These are phyloP conservation scores for Thermothelomyces thermophilus DNA, from an alignment of 2,329 filamentous ascomycete species.

Conservation along the genomic window DNA sequence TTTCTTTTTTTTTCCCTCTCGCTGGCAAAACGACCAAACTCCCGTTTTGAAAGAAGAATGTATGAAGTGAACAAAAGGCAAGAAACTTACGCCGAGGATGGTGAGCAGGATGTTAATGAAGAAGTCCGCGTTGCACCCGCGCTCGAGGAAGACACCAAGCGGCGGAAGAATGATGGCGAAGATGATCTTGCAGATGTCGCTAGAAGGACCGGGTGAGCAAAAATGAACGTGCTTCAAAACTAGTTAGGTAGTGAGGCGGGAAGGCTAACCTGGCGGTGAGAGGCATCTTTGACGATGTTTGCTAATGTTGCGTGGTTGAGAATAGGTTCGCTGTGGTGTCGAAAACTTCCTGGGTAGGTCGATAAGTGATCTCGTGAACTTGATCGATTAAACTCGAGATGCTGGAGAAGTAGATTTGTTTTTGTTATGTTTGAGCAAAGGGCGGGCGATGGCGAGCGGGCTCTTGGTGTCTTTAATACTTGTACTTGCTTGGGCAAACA, in stretches of 20 bases:
- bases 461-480: slow-evolving; percentile 10
- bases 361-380: neutral
- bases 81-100: slow-evolving; percentile 49
- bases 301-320: neutral
- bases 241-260: neutral
- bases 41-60: no score
- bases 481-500: neutral
- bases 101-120: slow-evolving; percentile 91
- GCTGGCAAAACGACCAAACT: no score
- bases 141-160: slow-evolving; percentile 90
- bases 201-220: slow-evolving; percentile 10
- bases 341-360: neutral
- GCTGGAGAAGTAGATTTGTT: neutral
- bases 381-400: neutral
- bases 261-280: slow-evolving; percentile 48
- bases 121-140: slow-evolving; percentile 78
- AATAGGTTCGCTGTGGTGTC: neutral
- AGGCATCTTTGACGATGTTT: slow-evolving; percentile 42
- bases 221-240: no score
- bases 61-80: neutral
- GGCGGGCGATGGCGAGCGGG: neutral
- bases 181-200: slow-evolving; percentile 62
- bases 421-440: neutral
- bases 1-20: no score
- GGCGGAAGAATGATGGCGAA: slow-evolving; percentile 86